Evolutionary conservation across 352 stramenopile species (phyloP).

Genomic region (Peronospora belbahrii): DNA sequence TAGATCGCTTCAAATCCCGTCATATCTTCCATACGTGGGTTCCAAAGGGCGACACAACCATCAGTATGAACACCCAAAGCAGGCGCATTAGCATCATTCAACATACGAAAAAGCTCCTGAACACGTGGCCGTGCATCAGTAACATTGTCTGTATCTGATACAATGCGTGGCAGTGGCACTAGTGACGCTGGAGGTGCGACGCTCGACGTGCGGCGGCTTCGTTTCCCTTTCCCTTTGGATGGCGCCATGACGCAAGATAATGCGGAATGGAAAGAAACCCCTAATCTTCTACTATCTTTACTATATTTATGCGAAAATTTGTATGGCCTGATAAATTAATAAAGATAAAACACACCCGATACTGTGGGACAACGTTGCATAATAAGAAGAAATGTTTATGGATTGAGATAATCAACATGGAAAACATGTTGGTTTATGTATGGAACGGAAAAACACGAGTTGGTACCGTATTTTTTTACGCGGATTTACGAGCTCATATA

Average conservation of each 20-base stretch:
- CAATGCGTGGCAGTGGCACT: background rate
- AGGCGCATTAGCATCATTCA: conserved; percentile 60
- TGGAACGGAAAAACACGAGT: too few species aligned
- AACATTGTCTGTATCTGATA: background rate
- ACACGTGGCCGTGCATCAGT: background rate
- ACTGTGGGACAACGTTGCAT: too few species aligned
- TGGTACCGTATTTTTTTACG: too few species aligned
- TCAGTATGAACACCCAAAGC: conserved; percentile 49
- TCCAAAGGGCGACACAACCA: conserved; percentile 59
- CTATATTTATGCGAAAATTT: too few species aligned
- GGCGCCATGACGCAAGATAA: conserved; percentile 13
- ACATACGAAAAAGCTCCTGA: conserved; percentile 28
- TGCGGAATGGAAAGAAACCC: conserved; percentile 13
- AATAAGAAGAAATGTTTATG: too few species aligned
- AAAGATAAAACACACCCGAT: too few species aligned
- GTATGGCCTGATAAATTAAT: conserved; percentile 2
- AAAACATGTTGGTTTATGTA: too few species aligned
- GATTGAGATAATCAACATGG: too few species aligned
- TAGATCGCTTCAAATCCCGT: conserved; percentile 38
- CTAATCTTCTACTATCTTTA: too few species aligned
- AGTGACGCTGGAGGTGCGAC: background rate
- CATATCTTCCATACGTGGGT: conserved; percentile 43
- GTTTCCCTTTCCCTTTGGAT: conserved; percentile 21
- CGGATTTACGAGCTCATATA: too few species aligned
- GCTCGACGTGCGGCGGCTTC: conserved; percentile 5